Base-by-base conservation (phyloP, 202 grass and related monocot species). In the Carex sylvatica region DNA sequence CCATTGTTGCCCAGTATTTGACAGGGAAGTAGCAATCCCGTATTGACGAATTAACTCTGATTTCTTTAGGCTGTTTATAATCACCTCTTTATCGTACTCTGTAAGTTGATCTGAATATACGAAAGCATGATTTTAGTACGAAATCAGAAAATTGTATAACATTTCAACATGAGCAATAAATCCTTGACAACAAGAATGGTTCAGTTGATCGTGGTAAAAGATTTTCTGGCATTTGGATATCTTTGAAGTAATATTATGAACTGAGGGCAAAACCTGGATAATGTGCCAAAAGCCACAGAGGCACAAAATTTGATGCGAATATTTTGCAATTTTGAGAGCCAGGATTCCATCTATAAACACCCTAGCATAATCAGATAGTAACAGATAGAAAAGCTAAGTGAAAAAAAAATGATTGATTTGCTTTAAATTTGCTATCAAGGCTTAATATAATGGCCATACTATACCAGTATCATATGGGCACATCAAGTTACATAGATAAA, bases 281-380 rank as follows among this genome's bases (percentile, higher is more conserved):
- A 84, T 85, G 80, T 78, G 91, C 86, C 72, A 88, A 78, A 86
- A 91, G 42, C 92, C 95, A 98, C 33, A 98, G 36, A 15, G 92
- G 95, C 54, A 94, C 5, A 58, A 95, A 98, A 81, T 98, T 98
- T 46, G 92, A 95, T 83, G 92, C 95, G 90, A 95, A 98, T n/a
- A 86, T 86, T 19, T 85, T 64, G 23, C 7, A 74, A 55, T 90
- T 98, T 31, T 98, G 95, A 52, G 85, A 84, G 49, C 79, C 54
- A 11, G 84, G 22, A 82, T 88, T 82, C 95, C 91, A 93, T 5
- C 86, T 51, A 82, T 93, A 87, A 42, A 86, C 68, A 84, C 56
- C 89, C 95, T 98, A 82, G 9, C 89, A 90, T 22, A 44, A 85
- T 77, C 73, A 53, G 19, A 81, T 22, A 73, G 55, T n/a, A 52